phyloP scores from a whole-genome alignment of 768 basidiomycete species.

The Leccinum incarnatum region DNA sequence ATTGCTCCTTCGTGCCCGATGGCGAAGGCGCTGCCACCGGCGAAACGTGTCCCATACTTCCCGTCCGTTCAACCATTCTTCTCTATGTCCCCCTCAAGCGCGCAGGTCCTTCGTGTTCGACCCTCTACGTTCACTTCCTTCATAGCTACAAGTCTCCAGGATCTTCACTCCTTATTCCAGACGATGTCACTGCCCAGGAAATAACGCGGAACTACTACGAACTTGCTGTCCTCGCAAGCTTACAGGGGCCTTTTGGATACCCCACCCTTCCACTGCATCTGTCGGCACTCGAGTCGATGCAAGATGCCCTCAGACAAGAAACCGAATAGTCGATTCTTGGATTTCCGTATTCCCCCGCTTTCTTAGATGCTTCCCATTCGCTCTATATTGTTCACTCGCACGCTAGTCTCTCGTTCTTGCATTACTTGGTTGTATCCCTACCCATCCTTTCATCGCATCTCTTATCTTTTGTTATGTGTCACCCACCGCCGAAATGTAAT shows the following conservation, averaged over 20 bases:
- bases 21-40: slow-evolving; percentile 18
- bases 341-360: background rate
- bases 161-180: slow-evolving; percentile 36
- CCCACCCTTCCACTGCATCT: slow-evolving; percentile 70
- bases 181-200: slow-evolving; percentile 43
- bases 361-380: slow-evolving; percentile 13
- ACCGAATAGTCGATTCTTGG: slow-evolving; percentile 16
- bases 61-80: slow-evolving; percentile 56
- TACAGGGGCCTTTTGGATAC: slow-evolving; percentile 44
- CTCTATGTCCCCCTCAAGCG: slow-evolving; percentile 49
- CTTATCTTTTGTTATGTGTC: slow-evolving; percentile 22
- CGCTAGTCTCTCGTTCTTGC: slow-evolving; percentile 10
- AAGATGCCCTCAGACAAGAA: slow-evolving; percentile 35
- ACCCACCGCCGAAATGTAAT: slow-evolving; percentile 15
- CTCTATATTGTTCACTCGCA: slow-evolving; percentile 12
- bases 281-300: slow-evolving; percentile 67
- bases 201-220: slow-evolving; percentile 70
- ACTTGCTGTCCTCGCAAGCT: slow-evolving; percentile 56
- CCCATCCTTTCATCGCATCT: slow-evolving; percentile 23
- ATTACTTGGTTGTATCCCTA: slow-evolving; percentile 31
- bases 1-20: slow-evolving; percentile 35
- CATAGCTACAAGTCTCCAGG: slow-evolving; percentile 42
- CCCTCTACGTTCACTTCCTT: slow-evolving; percentile 60
- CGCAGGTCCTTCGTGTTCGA: slow-evolving; percentile 42
- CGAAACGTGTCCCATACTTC: slow-evolving; percentile 44